These are phyloP conservation scores for Tylopilus orsonianus DNA, from an alignment of 1,284 basidiomycete genomes.

Conservation along the genomic window DNA sequence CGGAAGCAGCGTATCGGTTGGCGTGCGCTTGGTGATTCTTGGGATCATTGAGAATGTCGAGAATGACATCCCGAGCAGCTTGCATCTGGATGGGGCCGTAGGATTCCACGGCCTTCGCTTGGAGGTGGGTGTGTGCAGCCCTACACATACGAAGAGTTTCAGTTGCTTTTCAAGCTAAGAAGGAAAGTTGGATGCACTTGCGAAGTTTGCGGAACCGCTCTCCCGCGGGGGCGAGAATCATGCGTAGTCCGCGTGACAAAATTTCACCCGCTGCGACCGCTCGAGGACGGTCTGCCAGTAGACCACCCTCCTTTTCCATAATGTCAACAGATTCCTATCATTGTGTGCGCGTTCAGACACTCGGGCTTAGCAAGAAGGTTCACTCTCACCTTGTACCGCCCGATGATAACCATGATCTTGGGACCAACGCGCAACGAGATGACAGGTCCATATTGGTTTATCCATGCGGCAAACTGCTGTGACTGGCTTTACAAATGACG, in stretches of 20 bases:
- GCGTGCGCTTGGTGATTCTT: conserved; percentile 38
- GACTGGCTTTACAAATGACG: conserved; percentile 24
- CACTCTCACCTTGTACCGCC: conserved; percentile 33
- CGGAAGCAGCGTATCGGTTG: conserved; percentile 44
- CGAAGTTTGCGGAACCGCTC: conserved; percentile 37
- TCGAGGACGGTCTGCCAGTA: conserved; percentile 36
- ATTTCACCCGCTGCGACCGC: conserved; percentile 33
- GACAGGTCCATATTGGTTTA: conserved; percentile 40
- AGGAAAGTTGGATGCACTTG: conserved; percentile 18
- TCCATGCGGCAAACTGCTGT: conserved; percentile 36
- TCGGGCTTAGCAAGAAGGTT: background rate
- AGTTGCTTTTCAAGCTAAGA: background rate
- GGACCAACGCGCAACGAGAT: conserved; percentile 36
- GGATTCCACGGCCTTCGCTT: conserved; percentile 36
- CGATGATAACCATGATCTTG: conserved; percentile 35
- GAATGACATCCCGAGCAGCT: conserved; percentile 38
- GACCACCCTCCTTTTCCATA: conserved; percentile 36
- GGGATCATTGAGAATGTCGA: conserved; percentile 41
- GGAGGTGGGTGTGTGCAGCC: conserved; percentile 41
- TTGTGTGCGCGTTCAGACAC: background rate
- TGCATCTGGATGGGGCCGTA: conserved; percentile 40
- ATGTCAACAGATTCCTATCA: conserved; percentile 46
- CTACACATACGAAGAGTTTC: conserved; percentile 10
- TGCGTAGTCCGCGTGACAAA: conserved; percentile 30
- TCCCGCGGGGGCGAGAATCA: conserved; percentile 35